Base-by-base conservation (phyloP, 768 basidiomycete genomes). In the Arthromyces matolae region DNA sequence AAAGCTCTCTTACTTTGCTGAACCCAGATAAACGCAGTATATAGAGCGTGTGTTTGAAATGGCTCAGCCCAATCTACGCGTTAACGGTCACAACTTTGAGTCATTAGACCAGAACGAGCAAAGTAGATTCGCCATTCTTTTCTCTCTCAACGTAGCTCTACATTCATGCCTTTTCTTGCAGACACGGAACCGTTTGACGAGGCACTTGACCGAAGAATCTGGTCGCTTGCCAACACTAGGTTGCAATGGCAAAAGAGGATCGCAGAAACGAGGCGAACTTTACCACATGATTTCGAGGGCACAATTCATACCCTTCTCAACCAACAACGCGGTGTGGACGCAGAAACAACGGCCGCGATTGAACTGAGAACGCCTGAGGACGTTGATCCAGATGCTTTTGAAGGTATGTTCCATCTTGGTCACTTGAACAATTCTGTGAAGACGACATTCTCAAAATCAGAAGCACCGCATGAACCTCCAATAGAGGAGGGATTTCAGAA, bases 161-260 rank as follows among this genome's bases (percentile, higher is more conserved):
- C 22, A 34, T 8, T 42, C 46, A 39, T 33, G 37, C 39, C 9
- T 41, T n/a, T n/a, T n/a, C n/a, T n/a, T n/a, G n/a, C 52, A 85
- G 83, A 82, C 35, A 79, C 81, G 55, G 89, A 93, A 58, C 76
- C 81, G 2, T 95, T 93, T 63, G 90, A 95, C 58, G 91, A 95
- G 64, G 81, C 80, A 2, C 77, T 95, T 25, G 92, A 94, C 61
- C 71, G 88, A 41, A 79, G 79, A 36, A 85, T 93, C 36, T 91
- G 86, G 85, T 84, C 85, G 1, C 64, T 93, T 16, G 82, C 86
- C 33, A 80, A 85, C 53, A 86, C 86, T 40, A 72, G 84, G 24
- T 67, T 91, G 42, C 77, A 84, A 53, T 89, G 81, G 81, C 83
- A 91, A 59, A 81, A 79, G 51, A 76, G 83, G 47, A 76, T 89